A percentile compares a stretch with the other conserved stretches of the same genome.
Conservation (phyloP, 768 basidiomycete genomes). For the Phlebiopsis flavidoalba region DNA sequence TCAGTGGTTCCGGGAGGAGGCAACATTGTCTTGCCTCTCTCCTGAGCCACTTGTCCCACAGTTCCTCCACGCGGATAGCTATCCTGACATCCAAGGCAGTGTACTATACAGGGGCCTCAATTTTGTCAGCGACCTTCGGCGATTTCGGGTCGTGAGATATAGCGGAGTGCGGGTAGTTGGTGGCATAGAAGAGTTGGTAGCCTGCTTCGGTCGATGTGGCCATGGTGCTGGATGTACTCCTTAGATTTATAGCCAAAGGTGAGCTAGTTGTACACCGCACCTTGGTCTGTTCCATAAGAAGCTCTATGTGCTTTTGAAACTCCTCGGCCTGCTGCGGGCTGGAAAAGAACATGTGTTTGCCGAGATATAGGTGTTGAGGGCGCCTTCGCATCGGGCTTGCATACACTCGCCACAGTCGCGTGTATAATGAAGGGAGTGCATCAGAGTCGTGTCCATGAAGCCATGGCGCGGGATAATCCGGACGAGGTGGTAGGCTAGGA, state of each 20-base stretch:
- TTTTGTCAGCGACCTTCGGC: not conserved
- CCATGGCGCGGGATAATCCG: slow-evolving; percentile 18
- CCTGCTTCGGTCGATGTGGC: not conserved
- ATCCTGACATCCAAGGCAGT: slow-evolving; percentile 49
- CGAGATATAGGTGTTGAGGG: not conserved
- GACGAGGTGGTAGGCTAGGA: slow-evolving; percentile 10
- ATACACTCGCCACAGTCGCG: not conserved
- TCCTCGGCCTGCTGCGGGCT: not conserved
- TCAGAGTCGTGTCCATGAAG: slow-evolving; percentile 11
- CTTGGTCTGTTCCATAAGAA: not conserved
- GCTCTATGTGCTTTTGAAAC: not conserved
- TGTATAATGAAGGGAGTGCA: not conserved
- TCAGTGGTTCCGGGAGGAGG: not conserved
- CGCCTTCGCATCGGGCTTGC: not conserved
- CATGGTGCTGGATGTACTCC: not conserved
- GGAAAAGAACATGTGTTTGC: slow-evolving; percentile 1
- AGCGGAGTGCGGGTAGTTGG: slow-evolving; percentile 11
- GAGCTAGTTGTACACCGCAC: not conserved
- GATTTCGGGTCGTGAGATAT: not conserved
- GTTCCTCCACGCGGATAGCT: slow-evolving; percentile 36
- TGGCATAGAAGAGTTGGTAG: slow-evolving; percentile 1
- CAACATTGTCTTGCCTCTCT: not conserved
- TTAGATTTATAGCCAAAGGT: not conserved
- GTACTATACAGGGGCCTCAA: slow-evolving; percentile 27
- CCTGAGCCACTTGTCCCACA: slow-evolving; percentile 4